These are phyloP conservation scores for Canavalia ensiformis DNA, from an alignment of 306 rosid species.

Conservation along the genomic window DNA sequence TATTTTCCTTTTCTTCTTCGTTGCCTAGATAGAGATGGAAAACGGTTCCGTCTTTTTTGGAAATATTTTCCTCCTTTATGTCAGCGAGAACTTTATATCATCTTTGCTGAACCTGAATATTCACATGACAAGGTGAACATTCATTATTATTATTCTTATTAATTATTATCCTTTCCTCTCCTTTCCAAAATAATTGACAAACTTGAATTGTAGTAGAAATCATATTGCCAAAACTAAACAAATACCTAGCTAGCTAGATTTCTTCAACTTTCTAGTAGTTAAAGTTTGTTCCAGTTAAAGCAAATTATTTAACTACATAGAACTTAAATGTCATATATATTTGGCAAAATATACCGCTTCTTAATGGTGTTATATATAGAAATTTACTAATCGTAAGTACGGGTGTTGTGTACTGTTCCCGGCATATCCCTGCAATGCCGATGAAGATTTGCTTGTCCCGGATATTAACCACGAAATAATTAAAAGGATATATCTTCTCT, in stretches of 20 bases:
- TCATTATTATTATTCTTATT: not conserved
- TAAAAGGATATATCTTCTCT: conserved; percentile 25
- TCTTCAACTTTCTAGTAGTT: conserved; percentile 23
- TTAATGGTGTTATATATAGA: not conserved
- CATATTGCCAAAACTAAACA: conserved; percentile 15
- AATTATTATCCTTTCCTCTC: conserved; percentile 35
- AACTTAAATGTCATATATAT: conserved; percentile 14
- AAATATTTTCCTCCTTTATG: conserved; percentile 40
- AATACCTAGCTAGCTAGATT: conserved; percentile 7
- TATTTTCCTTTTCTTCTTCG: conserved; percentile 45
- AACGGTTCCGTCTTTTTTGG: conserved; percentile 46
- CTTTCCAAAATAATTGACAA: conserved; percentile 12
- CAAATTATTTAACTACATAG: conserved; percentile 15
- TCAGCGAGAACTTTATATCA: conserved; percentile 37
- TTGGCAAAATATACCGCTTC: conserved; percentile 32
- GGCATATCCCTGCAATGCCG: conserved; percentile 55
- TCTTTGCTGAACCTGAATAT: conserved; percentile 45
- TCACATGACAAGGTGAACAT: conserved; percentile 54
- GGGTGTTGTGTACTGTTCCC: conserved; percentile 45
- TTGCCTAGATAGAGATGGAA: conserved; percentile 37
- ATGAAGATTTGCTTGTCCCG: conserved; percentile 58
- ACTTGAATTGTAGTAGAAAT: conserved; percentile 25
- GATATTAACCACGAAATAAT: conserved; percentile 44
- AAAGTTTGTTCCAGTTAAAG: not conserved
- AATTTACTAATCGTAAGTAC: conserved; percentile 29